Percentiles rank a stretch among this genome's conserved stretches.
These are phyloP conservation scores for Daldinia sp. DNA, from an alignment of 2,329 filamentous ascomycete species.

Conservation along the genomic window DNA sequence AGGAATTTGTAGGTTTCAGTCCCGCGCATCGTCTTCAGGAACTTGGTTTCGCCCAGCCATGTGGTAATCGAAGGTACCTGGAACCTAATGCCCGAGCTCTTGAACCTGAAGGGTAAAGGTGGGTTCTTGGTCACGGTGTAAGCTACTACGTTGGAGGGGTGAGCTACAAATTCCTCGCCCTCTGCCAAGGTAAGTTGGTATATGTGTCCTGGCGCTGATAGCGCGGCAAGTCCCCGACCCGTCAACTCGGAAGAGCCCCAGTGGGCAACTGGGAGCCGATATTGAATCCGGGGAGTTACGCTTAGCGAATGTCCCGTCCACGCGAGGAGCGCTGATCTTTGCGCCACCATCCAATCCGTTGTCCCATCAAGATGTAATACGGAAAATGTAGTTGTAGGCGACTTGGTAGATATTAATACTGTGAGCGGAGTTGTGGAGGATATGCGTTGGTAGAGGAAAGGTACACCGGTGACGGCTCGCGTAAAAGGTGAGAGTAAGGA, in stretches of 20 bases:
- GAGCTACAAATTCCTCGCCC: constrained; percentile 90
- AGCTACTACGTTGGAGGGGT: constrained; percentile 91
- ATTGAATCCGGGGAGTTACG: constrained; percentile 80
- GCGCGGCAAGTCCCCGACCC: constrained; percentile 85
- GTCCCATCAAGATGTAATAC: constrained; percentile 92
- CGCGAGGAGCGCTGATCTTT: constrained; percentile 88
- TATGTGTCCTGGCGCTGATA: constrained; percentile 88
- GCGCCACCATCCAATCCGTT: constrained; percentile 93
- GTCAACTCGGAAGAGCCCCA: constrained; percentile 94
- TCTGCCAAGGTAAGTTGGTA: constrained; percentile 85
- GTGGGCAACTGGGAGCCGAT: constrained; percentile 80
- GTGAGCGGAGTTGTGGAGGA: constrained; percentile 89
- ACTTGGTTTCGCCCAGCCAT: constrained; percentile 76
- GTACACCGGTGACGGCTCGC: constrained; percentile 83
- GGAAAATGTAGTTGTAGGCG: constrained; percentile 85
- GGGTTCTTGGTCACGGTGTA: constrained; percentile 82
- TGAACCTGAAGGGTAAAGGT: constrained; percentile 88
- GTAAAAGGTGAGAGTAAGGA: constrained; percentile 87
- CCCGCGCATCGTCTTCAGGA: constrained; percentile 78
- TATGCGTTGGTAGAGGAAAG: constrained; percentile 94
- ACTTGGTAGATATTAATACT: constrained; percentile 88
- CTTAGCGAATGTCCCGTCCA: constrained; percentile 93
- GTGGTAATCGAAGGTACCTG: constrained; percentile 79
- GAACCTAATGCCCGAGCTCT: constrained; percentile 79
- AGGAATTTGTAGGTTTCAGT: constrained; percentile 79